Evolutionary conservation across 2,329 filamentous ascomycete species (phyloP).

Genomic region (Orbilia brochopaga): DNA sequence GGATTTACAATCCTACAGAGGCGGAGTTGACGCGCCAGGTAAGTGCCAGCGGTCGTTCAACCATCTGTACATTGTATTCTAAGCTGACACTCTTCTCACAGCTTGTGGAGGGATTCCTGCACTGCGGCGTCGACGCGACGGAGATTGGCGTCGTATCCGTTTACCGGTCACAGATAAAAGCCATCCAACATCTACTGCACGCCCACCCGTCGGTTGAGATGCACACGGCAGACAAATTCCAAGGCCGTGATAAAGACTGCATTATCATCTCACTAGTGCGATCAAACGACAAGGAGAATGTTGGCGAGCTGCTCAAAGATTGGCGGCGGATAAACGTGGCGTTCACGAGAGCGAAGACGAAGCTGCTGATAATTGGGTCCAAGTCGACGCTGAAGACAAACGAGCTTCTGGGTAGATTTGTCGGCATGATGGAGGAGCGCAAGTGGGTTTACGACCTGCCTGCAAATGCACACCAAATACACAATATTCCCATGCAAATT

Average conservation of each 20-base stretch:
- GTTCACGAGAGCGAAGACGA: constrained; percentile 89
- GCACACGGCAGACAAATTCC: constrained; percentile 96
- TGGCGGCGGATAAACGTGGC: constrained; percentile 95
- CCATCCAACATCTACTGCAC: constrained; percentile 74
- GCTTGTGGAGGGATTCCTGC: constrained; percentile 78
- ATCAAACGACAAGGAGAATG: constrained; percentile 78
- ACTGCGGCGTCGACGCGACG: constrained; percentile 72
- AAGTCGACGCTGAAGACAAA: constrained; percentile 73
- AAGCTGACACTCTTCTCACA: constrained; percentile 63
- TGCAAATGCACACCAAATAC: constrained; percentile 71
- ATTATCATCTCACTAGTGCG: constrained; percentile 86
- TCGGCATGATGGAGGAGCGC: constrained; percentile 75
- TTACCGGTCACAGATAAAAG: constrained; percentile 84
- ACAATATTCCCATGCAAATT: constrained; percentile 60
- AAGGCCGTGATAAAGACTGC: constrained; percentile 93
- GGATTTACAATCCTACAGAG: constrained; percentile 87
- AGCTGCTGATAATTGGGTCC: constrained; percentile 86
- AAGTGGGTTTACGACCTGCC: constrained; percentile 82
- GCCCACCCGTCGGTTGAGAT: constrained; percentile 75
- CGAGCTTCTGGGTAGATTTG: constrained; percentile 77
- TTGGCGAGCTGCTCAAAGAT: constrained; percentile 91
- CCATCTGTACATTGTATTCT: too few species aligned
- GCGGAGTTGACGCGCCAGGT: constrained; percentile 61
- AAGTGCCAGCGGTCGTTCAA: neutral
- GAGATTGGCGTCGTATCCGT: constrained; percentile 96